Conservation (phyloP, 331 rosid species). For the Acacia concinna region DNA sequence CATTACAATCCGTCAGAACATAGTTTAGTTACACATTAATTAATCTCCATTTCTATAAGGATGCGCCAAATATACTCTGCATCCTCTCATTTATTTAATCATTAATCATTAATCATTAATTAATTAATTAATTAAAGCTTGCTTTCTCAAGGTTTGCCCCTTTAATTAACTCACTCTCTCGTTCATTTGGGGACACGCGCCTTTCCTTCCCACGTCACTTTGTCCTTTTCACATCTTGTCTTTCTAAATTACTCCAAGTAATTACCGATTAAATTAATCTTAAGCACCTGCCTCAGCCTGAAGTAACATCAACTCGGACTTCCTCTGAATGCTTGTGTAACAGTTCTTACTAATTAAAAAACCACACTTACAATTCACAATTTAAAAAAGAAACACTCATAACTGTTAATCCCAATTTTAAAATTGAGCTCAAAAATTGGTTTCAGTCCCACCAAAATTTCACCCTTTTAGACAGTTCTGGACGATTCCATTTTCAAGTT, state of each 20-base stretch:
- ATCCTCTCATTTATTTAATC: neutral
- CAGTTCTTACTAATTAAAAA: neutral
- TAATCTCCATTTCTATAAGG: neutral
- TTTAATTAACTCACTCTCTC: neutral
- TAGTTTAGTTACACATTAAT: neutral
- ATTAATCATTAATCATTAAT: no score
- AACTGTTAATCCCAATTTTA: no score
- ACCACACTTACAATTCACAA: no score
- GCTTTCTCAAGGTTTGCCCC: neutral
- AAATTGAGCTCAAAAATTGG: neutral
- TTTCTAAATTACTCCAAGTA: neutral
- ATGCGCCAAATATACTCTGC: neutral
- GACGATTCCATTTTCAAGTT: neutral
- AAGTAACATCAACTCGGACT: neutral
- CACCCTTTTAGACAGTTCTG: neutral
- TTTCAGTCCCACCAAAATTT: neutral
- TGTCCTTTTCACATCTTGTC: neutral
- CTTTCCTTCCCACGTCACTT: neutral
- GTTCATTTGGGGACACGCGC: neutral
- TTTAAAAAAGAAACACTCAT: no score
- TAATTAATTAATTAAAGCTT: neutral
- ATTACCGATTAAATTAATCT: neutral
- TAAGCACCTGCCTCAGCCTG: neutral
- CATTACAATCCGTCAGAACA: neutral
- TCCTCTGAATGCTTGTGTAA: neutral